phyloP scores from a whole-genome alignment of 2,329 filamentous ascomycete species.

The Colletotrichum lupini region DNA sequence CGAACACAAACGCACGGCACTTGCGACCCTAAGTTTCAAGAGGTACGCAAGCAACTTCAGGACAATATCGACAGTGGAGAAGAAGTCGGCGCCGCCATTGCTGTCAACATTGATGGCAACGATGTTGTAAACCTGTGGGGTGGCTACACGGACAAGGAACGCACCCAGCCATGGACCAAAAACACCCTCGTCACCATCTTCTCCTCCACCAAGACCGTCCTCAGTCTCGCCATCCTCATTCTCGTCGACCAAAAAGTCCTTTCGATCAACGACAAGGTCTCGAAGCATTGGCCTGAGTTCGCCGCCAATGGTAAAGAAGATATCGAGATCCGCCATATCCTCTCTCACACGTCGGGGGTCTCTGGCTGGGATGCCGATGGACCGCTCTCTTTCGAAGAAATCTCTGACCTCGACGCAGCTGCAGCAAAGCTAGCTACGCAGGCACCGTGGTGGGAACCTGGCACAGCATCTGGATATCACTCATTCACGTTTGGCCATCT shows the following conservation, averaged over 20 bases:
- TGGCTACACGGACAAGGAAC: slow-evolving; percentile 46
- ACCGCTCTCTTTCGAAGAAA: slow-evolving; percentile 43
- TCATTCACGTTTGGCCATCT: slow-evolving; percentile 51
- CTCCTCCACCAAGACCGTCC: slow-evolving; percentile 52
- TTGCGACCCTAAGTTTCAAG: slow-evolving; percentile 48
- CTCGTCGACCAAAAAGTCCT: slow-evolving; percentile 52
- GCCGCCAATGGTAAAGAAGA: slow-evolving; percentile 52
- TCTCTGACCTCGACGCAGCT: slow-evolving; percentile 45
- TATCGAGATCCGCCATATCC: slow-evolving; percentile 51
- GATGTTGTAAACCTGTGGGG: slow-evolving; percentile 58
- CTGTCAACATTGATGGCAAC: slow-evolving; percentile 51
- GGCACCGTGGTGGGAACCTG: slow-evolving; percentile 56
- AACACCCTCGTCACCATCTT: slow-evolving; percentile 53
- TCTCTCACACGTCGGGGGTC: slow-evolving; percentile 53
- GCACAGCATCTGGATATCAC: slow-evolving; percentile 56
- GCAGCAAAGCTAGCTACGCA: slow-evolving; percentile 51
- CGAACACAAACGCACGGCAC: slow-evolving; percentile 49
- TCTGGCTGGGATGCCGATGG: slow-evolving; percentile 45
- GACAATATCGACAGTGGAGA: slow-evolving; percentile 46
- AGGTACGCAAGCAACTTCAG: slow-evolving; percentile 47
- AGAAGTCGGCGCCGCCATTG: slow-evolving; percentile 57
- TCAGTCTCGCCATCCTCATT: slow-evolving; percentile 48
- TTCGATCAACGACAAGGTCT: slow-evolving; percentile 48
- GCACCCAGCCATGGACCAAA: slow-evolving; percentile 46
- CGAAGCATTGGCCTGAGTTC: slow-evolving; percentile 59